phyloP scores from a whole-genome alignment of 2,329 filamentous ascomycete genomes.

The Ophiostoma piceae region DNA sequence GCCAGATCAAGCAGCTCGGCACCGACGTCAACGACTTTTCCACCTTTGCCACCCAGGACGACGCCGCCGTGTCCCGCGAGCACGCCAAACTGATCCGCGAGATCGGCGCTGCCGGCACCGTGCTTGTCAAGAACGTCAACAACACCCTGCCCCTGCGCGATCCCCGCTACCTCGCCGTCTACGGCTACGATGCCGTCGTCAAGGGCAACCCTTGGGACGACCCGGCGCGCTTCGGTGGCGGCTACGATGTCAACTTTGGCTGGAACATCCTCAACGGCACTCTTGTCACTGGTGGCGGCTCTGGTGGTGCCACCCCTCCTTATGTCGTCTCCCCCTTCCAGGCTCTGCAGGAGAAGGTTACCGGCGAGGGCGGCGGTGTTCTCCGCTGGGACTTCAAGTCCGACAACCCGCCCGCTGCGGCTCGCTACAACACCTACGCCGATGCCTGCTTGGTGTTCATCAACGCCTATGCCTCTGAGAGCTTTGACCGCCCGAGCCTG shows the following conservation, averaged over 20 bases:
- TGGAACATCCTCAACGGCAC: slow-evolving; percentile 50
- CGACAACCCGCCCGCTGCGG: slow-evolving; percentile 36
- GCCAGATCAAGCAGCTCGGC: slow-evolving; percentile 30
- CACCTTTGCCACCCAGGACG: background rate
- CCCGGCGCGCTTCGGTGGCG: slow-evolving; percentile 38
- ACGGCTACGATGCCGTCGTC: slow-evolving; percentile 57
- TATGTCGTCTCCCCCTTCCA: slow-evolving; percentile 48
- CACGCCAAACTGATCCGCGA: slow-evolving; percentile 47
- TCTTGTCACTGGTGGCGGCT: slow-evolving; percentile 48
- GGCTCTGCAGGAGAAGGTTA: slow-evolving; percentile 50
- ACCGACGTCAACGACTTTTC: slow-evolving; percentile 35
- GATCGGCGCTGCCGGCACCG: slow-evolving; percentile 53
- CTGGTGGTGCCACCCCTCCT: slow-evolving; percentile 46
- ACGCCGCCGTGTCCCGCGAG: background rate
- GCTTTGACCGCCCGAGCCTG: slow-evolving; percentile 61
- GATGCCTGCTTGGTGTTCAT: slow-evolving; percentile 63
- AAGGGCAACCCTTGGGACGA: slow-evolving; percentile 44
- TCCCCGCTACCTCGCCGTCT: slow-evolving; percentile 51
- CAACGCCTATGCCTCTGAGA: slow-evolving; percentile 71
- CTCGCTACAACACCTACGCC: slow-evolving; percentile 37
- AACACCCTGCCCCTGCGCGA: slow-evolving; percentile 47
- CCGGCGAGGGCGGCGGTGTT: slow-evolving; percentile 51
- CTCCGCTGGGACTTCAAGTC: slow-evolving; percentile 53
- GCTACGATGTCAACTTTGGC: slow-evolving; percentile 42
- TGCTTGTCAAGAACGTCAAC: slow-evolving; percentile 59